Evolutionary conservation across 306 rosid species (phyloP).

Genomic region (Macrotyloma uniflorum): DNA sequence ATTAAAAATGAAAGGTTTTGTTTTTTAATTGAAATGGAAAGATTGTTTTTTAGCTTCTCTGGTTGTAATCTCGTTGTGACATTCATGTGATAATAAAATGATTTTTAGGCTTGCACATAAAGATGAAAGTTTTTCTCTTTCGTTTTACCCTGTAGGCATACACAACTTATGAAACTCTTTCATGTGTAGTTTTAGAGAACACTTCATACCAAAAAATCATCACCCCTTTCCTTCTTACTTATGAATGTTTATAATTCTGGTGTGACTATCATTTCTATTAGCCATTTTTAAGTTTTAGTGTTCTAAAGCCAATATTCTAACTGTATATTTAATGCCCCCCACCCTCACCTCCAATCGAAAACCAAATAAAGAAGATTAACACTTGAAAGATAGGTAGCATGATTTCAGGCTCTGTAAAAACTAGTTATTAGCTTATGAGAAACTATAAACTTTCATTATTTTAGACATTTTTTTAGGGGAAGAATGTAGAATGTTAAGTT

Average conservation of each 20-base stretch:
- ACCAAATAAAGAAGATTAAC: no score
- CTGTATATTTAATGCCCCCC: no score
- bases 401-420: no score
- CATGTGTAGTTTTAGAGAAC: slow-evolving; percentile 16
- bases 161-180: slow-evolving; percentile 25
- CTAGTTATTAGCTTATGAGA: no score
- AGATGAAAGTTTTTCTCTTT: slow-evolving; percentile 40
- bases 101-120: slow-evolving; percentile 47
- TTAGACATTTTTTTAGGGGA: no score
- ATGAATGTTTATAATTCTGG: background rate
- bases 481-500: no score
- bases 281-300: no score
- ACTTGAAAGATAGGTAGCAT: no score
- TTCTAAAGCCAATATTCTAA: no score
- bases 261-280: no score
- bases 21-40: slow-evolving; percentile 51
- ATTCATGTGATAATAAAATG: slow-evolving; percentile 50
- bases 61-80: slow-evolving; percentile 43
- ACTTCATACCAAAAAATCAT: background rate
- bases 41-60: slow-evolving; percentile 52
- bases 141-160: slow-evolving; percentile 14
- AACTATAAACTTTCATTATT: no score
- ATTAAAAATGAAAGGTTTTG: slow-evolving; percentile 51
- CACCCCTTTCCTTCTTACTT: background rate
- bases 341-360: no score